Evolutionary conservation across 2,329 filamentous ascomycete genomes (phyloP).

Genomic region (Exophiala sideris): DNA sequence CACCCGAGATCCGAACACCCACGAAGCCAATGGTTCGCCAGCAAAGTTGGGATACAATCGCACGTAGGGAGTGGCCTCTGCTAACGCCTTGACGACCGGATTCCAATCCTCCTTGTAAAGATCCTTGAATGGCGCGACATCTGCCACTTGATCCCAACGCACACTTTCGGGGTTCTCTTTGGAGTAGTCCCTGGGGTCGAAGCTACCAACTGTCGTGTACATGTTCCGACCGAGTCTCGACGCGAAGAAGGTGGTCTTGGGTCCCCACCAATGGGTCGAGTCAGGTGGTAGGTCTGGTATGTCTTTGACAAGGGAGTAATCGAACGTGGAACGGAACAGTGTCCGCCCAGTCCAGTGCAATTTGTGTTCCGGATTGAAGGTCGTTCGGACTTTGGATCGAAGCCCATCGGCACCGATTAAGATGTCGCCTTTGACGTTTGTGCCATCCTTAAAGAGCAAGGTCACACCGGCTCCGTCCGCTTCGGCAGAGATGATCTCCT

Average conservation of each 20-base stretch:
- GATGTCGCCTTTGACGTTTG: constrained; percentile 43
- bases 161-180: constrained; percentile 36
- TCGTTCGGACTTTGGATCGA: constrained; percentile 31
- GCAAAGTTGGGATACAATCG: constrained; percentile 45
- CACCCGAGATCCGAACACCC: constrained; percentile 38
- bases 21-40: constrained; percentile 40
- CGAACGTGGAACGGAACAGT: constrained; percentile 46
- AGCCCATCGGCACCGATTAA: constrained; percentile 42
- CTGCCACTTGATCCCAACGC: constrained; percentile 41
- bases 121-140: constrained; percentile 37
- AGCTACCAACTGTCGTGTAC: constrained; percentile 45
- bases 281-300: constrained; percentile 42
- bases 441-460: constrained; percentile 50
- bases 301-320: constrained; percentile 38
- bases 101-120: constrained; percentile 43
- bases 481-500: constrained; percentile 46
- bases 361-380: constrained; percentile 43
- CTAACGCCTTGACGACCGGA: constrained; percentile 39
- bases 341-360: constrained; percentile 46
- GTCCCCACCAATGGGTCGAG: constrained; percentile 46
- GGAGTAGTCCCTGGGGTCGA: constrained; percentile 21
- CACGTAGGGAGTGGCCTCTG: constrained; percentile 41
- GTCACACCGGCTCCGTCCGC: constrained; percentile 33
- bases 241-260: constrained; percentile 43
- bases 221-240: constrained; percentile 42